phyloP scores from a whole-genome alignment of 371 early-diverging fungal genomes.

The Mucor plumbeus region DNA sequence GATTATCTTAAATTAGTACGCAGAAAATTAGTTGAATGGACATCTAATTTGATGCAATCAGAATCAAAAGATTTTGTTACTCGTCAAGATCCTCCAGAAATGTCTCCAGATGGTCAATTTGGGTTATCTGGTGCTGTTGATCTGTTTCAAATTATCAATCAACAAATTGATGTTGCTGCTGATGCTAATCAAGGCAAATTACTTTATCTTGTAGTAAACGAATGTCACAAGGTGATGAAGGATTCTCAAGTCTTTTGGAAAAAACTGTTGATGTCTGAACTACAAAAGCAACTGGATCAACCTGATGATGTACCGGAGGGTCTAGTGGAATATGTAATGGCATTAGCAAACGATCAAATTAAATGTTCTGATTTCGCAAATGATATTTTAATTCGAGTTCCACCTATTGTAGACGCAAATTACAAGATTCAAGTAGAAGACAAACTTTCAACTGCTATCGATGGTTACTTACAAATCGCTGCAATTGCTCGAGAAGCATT shows the following conservation, averaged over 20 bases:
- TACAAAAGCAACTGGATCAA: constrained; percentile 73
- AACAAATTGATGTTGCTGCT: constrained; percentile 90
- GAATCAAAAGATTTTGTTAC: constrained; percentile 83
- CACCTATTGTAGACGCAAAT: constrained; percentile 69
- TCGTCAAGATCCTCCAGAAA: constrained; percentile 78
- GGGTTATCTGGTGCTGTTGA: constrained; percentile 82
- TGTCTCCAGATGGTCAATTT: constrained; percentile 79
- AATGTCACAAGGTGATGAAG: constrained; percentile 84
- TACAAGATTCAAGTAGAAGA: constrained; percentile 66
- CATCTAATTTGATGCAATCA: constrained; percentile 81
- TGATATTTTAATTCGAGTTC: constrained; percentile 70
- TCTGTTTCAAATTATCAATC: constrained; percentile 95
- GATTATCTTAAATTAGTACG: constrained; percentile 90
- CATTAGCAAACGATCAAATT: constrained; percentile 92
- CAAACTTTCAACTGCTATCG: constrained; percentile 66
- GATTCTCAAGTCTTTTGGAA: constrained; percentile 84
- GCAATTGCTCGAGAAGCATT: constrained; percentile 74
- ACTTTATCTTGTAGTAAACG: constrained; percentile 83
- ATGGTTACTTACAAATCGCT: constrained; percentile 86
- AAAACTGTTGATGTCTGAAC: constrained; percentile 72
- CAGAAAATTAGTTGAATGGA: constrained; percentile 88
- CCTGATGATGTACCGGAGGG: constrained; percentile 77
- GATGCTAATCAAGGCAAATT: constrained; percentile 86
- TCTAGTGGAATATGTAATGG: constrained; percentile 91
- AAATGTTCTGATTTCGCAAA: constrained; percentile 90